A percentile compares a stretch with the other conserved stretches of the same genome.
Conservation (phyloP, 2,329 filamentous ascomycete genomes). For the Chrysosporium queenslandicum region DNA sequence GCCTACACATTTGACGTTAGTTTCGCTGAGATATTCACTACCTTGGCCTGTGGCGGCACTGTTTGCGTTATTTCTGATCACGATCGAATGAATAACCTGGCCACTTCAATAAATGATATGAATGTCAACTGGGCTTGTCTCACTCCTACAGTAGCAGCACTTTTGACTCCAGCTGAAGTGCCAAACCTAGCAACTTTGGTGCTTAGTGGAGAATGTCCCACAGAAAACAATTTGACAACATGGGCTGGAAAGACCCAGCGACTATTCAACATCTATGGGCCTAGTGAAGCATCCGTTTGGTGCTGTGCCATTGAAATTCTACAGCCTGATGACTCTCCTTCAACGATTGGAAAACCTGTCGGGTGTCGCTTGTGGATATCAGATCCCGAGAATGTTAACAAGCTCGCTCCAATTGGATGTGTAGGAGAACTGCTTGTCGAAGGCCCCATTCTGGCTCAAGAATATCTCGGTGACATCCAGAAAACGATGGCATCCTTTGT, state of each 20-base stretch:
- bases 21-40: slow-evolving; percentile 27
- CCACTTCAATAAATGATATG: slow-evolving; percentile 33
- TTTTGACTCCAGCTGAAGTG: slow-evolving; percentile 36
- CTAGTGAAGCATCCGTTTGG: slow-evolving; percentile 29
- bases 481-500: no score
- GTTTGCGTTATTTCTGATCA: slow-evolving; percentile 36
- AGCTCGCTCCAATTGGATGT: no score
- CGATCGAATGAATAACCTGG: slow-evolving; percentile 37
- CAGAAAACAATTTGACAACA: slow-evolving; percentile 33
- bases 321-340: no score
- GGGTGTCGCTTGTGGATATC: no score
- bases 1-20: slow-evolving; percentile 36
- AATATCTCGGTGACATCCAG: no score
- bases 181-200: slow-evolving; percentile 36
- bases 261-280: slow-evolving; percentile 34
- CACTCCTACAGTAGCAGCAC: slow-evolving; percentile 48
- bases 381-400: no score
- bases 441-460: no score
- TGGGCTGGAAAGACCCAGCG: slow-evolving; percentile 30
- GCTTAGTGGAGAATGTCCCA: slow-evolving; percentile 39
- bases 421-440: no score
- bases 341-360: no score
- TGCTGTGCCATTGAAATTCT: not conserved
- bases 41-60: slow-evolving; percentile 30
- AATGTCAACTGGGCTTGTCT: slow-evolving; percentile 40